phyloP scores from a whole-genome alignment of 805 yeast species.

The Candida glaebosa region DNA sequence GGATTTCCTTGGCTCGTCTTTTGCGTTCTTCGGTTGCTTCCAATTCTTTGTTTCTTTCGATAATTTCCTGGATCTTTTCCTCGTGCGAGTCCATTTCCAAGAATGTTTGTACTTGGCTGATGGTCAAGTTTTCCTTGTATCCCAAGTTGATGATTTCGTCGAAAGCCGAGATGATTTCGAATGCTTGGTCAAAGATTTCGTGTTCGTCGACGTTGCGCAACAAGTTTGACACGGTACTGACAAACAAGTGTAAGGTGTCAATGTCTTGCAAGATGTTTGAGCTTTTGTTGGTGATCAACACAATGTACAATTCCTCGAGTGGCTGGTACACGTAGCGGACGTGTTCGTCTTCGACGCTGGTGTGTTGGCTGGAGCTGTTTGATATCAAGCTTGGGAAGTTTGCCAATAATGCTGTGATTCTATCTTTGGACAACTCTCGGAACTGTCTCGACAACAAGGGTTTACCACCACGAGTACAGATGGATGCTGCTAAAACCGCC shows the following conservation, averaged over 20 bases:
- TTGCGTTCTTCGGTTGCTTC: constrained; percentile 98
- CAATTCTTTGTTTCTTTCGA: constrained; percentile 92
- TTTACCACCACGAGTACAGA: constrained; percentile 91
- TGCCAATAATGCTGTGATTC: constrained; percentile 81
- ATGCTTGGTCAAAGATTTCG: constrained; percentile 79
- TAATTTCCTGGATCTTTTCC: constrained; percentile 96
- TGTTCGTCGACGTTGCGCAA: constrained; percentile 73
- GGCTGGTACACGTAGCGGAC: constrained; percentile 96
- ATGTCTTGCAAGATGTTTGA: constrained; percentile 93
- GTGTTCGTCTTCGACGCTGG: constrained; percentile 88
- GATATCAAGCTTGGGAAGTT: constrained; percentile 79
- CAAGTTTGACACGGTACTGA: constrained; percentile 74
- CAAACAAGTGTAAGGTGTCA: constrained; percentile 82
- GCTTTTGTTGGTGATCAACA: constrained; percentile 83
- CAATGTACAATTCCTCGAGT: constrained; percentile 87
- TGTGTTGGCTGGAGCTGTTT: constrained; percentile 73
- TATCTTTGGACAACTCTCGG: constrained; percentile 75
- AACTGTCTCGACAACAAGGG: constrained; percentile 91
- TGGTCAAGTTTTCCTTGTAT: constrained; percentile 79
- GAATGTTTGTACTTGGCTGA: constrained; percentile 80
- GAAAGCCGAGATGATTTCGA: constrained; percentile 85
- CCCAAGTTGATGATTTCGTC: constrained; percentile 93
- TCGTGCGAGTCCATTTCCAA: constrained; percentile 98
- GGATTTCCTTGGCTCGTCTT: constrained; percentile 88
- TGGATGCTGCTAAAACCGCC: constrained; percentile 91